phyloP scores from a whole-genome alignment of 2,329 filamentous ascomycete genomes.

The Epichloe amarillans region DNA sequence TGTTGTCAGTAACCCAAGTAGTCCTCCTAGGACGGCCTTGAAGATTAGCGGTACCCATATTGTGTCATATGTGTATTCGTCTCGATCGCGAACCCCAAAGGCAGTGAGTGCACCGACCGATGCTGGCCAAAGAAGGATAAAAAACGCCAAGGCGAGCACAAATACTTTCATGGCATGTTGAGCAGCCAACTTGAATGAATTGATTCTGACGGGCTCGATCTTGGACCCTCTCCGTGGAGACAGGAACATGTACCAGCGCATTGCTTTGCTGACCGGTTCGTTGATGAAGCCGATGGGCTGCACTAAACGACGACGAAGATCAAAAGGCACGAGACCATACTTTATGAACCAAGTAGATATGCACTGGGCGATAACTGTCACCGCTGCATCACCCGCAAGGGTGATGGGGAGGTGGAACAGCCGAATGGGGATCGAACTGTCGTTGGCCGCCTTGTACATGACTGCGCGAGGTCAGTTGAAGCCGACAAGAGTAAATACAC shows the following conservation, averaged over 20 bases:
- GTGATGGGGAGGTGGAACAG: background rate
- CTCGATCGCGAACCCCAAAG: conserved; percentile 21
- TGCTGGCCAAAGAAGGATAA: conserved; percentile 30
- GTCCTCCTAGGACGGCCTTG: conserved; percentile 34
- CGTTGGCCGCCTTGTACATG: background rate
- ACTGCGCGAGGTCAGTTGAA: background rate
- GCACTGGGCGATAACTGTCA: conserved; percentile 38
- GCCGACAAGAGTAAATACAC: background rate
- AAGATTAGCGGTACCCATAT: conserved; percentile 35
- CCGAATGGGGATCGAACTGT: background rate
- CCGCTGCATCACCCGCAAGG: conserved; percentile 17
- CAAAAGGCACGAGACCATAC: conserved; percentile 31
- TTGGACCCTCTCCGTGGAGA: background rate
- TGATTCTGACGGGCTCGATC: background rate
- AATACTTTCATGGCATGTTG: conserved; percentile 16
- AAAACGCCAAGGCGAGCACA: conserved; percentile 23
- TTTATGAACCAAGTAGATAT: conserved; percentile 39
- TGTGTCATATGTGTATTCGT: conserved; percentile 30
- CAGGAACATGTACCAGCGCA: conserved; percentile 33
- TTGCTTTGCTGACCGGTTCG: conserved; percentile 18
- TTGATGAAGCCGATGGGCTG: conserved; percentile 32
- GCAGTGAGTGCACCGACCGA: conserved; percentile 29
- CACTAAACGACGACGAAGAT: conserved; percentile 30
- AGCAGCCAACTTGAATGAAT: conserved; percentile 11
- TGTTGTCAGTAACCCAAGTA: conserved; percentile 32